Conservation (phyloP, 495 filamentous ascomycete species). For the Xylaria venustula region DNA sequence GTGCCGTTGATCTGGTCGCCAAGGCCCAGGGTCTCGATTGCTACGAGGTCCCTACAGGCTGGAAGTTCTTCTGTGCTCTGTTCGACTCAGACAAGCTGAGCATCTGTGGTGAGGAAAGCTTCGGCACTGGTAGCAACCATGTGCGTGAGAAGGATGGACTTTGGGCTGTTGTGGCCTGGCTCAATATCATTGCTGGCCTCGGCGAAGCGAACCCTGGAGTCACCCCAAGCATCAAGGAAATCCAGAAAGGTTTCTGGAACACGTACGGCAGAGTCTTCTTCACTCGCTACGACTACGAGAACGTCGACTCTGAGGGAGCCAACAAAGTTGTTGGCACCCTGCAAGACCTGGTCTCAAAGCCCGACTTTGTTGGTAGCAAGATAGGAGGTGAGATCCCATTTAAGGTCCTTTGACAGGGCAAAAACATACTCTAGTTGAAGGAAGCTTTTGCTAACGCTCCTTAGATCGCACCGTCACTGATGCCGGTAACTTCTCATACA, state of each 20-base stretch:
- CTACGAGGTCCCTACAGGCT: slow-evolving; percentile 97
- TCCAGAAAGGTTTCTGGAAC: slow-evolving; percentile 96
- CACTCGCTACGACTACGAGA: slow-evolving; percentile 97
- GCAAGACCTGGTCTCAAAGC: slow-evolving; percentile 64
- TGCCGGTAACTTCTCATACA: slow-evolving; percentile 96
- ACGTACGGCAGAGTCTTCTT: slow-evolving; percentile 98
- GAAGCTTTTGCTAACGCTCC: slow-evolving; percentile 1
- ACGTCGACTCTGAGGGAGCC: slow-evolving; percentile 85
- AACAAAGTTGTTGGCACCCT: slow-evolving; percentile 82
- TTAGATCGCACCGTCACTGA: slow-evolving; percentile 74
- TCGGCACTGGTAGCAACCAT: slow-evolving; percentile 98
- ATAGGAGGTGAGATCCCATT: slow-evolving; percentile 55
- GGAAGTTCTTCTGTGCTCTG: slow-evolving; percentile 99
- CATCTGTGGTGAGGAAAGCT: slow-evolving; percentile 97
- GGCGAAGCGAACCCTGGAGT: slow-evolving; percentile 73
- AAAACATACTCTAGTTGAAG: no score
- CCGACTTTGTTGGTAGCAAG: slow-evolving; percentile 74
- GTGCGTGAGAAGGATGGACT: slow-evolving; percentile 98
- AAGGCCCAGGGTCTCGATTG: slow-evolving; percentile 86
- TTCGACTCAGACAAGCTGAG: slow-evolving; percentile 97
- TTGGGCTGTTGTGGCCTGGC: slow-evolving; percentile 95
- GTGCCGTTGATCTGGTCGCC: slow-evolving; percentile 91
- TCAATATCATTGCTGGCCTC: slow-evolving; percentile 96
- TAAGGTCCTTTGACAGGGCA: no score
- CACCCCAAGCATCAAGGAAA: slow-evolving; percentile 85